phyloP scores from a whole-genome alignment of 2,329 filamentous ascomycete species.

The Zalaria sp. region DNA sequence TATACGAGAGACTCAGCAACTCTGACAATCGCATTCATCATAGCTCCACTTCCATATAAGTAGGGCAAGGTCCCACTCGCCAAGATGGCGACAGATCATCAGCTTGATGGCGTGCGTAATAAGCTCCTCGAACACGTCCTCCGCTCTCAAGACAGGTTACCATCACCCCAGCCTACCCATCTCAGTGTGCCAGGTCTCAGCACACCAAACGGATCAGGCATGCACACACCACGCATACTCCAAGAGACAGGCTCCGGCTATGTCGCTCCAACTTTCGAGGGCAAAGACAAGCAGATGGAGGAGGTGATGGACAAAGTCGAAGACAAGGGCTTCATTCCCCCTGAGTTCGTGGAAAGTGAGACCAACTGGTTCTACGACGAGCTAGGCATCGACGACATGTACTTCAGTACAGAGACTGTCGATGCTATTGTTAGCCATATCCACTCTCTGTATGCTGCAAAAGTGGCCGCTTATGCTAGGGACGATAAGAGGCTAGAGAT shows the following conservation, averaged over 20 bases:
- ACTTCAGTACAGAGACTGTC: conserved; percentile 81
- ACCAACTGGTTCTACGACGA: conserved; percentile 96
- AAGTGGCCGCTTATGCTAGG: conserved; percentile 83
- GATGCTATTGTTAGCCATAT: conserved; percentile 87
- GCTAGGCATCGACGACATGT: conserved; percentile 95
- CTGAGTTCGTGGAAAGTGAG: conserved; percentile 68
- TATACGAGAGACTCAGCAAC: no score
- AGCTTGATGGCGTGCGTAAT: conserved; percentile 24
- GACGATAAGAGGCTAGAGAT: conserved; percentile 93
- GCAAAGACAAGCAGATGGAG: conserved; percentile 84
- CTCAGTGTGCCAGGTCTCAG: conserved; percentile 52
- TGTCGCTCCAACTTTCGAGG: conserved; percentile 84
- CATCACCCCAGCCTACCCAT: conserved; percentile 81
- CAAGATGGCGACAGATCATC: no score
- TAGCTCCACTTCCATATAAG: no score
- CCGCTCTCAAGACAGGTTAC: conserved; percentile 45
- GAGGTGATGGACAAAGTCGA: conserved; percentile 71
- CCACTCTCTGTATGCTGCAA: conserved; percentile 90
- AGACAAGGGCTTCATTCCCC: conserved; percentile 74
- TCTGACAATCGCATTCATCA: no score
- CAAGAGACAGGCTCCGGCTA: conserved; percentile 89
- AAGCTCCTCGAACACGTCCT: conserved; percentile 44
- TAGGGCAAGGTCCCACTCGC: no score
- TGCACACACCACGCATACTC: conserved; percentile 53
- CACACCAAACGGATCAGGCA: conserved; percentile 32